These are phyloP conservation scores for Globisporangium lucens DNA, from an alignment of 352 stramenopile species.

Conservation along the genomic window DNA sequence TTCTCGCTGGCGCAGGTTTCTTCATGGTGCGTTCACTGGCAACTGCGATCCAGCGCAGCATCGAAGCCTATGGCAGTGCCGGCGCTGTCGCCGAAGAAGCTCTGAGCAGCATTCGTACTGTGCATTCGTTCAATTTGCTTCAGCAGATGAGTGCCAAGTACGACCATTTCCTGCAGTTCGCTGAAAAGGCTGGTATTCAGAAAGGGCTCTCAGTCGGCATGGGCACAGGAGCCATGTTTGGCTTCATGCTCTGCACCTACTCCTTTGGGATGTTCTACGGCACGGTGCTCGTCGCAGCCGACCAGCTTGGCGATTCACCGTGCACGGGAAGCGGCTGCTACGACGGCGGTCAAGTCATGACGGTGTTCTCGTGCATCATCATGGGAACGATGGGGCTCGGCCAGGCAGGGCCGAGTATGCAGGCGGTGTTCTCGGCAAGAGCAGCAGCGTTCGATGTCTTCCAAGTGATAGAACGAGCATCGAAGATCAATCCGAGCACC, in stretches of 20 bases:
- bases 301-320: conserved; percentile 26
- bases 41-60: not conserved
- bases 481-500: conserved; percentile 40
- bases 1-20: not conserved
- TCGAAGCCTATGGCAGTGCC: conserved; percentile 1
- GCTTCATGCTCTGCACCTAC: conserved; percentile 42
- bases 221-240: conserved; percentile 38
- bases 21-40: conserved; percentile 5
- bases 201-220: conserved; percentile 36
- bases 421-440: conserved; percentile 33
- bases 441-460: conserved; percentile 49
- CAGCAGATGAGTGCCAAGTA: conserved; percentile 39
- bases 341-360: conserved; percentile 40
- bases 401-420: conserved; percentile 33
- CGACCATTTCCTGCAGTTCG: conserved; percentile 22
- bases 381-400: conserved; percentile 38
- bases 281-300: conserved; percentile 24
- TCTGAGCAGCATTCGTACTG: conserved; percentile 25
- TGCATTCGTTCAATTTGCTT: conserved; percentile 57
- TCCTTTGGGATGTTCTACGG: conserved; percentile 54
- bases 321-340: conserved; percentile 32
- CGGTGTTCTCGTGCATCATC: conserved; percentile 44
- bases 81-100: not conserved
- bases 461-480: conserved; percentile 40
- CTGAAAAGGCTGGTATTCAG: conserved; percentile 29